These are phyloP conservation scores for Exophiala sp. DNA, from an alignment of 2,329 filamentous ascomycete species.

Conservation along the genomic window DNA sequence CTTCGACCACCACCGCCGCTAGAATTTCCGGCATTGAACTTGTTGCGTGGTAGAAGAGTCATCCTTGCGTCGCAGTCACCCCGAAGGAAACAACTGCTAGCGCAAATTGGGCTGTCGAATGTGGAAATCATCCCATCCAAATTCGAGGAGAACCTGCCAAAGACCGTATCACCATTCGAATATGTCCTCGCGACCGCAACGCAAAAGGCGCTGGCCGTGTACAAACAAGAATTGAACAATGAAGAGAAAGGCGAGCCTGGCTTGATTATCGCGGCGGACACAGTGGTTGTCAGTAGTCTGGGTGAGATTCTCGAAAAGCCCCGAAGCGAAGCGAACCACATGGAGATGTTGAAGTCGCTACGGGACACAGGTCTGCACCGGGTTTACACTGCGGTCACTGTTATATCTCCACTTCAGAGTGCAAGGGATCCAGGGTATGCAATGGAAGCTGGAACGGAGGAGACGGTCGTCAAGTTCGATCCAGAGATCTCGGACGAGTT, in stretches of 20 bases:
- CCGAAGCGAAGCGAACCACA: constrained; percentile 72
- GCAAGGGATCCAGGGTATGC: constrained; percentile 81
- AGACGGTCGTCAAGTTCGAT: constrained; percentile 88
- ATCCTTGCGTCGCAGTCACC: constrained; percentile 91
- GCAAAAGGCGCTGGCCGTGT: constrained; percentile 77
- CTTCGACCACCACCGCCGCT: constrained; percentile 53
- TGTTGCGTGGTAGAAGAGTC: constrained; percentile 73
- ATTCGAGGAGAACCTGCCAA: constrained; percentile 80
- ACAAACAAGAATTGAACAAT: constrained; percentile 56
- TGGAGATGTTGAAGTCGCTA: constrained; percentile 76
- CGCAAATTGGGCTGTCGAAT: constrained; percentile 72
- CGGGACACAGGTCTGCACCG: constrained; percentile 74
- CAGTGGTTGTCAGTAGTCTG: constrained; percentile 72
- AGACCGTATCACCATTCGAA: constrained; percentile 75
- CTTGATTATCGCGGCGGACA: constrained; percentile 86
- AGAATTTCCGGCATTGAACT: constrained; percentile 72
- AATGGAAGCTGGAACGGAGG: constrained; percentile 76
- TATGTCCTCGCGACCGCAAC: constrained; percentile 87
- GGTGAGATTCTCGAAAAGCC: constrained; percentile 91
- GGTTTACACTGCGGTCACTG: constrained; percentile 80
- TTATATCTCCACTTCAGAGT: constrained; percentile 77
- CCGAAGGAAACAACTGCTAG: constrained; percentile 74
- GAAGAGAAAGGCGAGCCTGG: constrained; percentile 64
- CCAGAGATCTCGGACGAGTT: constrained; percentile 72
- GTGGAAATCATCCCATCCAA: constrained; percentile 81